Evolutionary conservation across 225 moss, liverwort and hornwort species (phyloP).

Genomic region (Marchantia polymorpha): DNA sequence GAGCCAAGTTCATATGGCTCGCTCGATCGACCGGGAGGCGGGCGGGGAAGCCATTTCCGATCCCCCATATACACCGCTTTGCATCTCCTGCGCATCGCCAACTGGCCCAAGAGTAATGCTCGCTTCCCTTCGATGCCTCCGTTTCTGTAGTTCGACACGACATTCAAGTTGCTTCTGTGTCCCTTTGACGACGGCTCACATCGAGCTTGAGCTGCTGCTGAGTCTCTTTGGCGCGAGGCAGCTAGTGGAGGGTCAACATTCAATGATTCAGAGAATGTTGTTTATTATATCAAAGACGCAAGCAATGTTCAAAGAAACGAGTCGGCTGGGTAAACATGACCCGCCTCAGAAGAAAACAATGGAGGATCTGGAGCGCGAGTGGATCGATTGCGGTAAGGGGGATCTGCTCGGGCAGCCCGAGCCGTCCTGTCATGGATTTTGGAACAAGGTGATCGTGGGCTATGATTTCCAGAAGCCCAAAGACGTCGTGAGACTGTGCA

Average conservation of each 20-base stretch:
- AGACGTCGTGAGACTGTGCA: not conserved
- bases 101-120: no score
- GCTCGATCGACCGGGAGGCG: no score
- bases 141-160: no score
- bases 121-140: no score
- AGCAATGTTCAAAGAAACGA: not conserved
- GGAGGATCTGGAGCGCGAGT: slow-evolving; percentile 1
- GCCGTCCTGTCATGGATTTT: not conserved
- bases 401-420: not conserved
- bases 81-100: no score
- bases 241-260: not conserved
- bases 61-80: no score
- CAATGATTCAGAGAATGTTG: not conserved
- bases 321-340: not conserved
- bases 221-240: no score
- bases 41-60: no score
- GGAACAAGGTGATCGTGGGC: not conserved
- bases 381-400: not conserved
- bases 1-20: no score
- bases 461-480: not conserved
- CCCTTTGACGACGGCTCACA: no score
- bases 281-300: not conserved
- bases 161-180: no score
- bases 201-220: no score
- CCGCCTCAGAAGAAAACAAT: not conserved